phyloP scores from a whole-genome alignment of 495 filamentous ascomycete genomes.

The Delitschia confertaspora region DNA sequence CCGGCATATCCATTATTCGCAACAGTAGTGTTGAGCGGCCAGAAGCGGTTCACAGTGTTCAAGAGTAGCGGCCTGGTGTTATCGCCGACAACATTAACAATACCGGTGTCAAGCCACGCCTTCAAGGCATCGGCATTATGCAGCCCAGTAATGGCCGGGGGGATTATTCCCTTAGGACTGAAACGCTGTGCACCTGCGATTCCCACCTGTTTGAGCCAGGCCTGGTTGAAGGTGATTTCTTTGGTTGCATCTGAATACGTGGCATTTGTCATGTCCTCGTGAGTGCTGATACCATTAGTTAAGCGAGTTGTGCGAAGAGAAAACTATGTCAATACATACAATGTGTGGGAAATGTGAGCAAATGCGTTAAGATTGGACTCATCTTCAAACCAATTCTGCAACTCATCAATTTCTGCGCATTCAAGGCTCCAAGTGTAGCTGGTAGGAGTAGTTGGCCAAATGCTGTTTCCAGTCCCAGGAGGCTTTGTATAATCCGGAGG shows the following conservation, averaged over 20 bases:
- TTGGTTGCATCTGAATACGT: constrained; percentile 49
- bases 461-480: constrained; percentile 46
- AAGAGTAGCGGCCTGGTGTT: constrained; percentile 47
- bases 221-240: constrained; percentile 53
- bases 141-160: constrained; percentile 55
- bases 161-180: constrained; percentile 48
- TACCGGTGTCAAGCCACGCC: constrained; percentile 50
- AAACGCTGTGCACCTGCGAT: constrained; percentile 38
- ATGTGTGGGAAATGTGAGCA: constrained; percentile 53
- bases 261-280: constrained; percentile 51
- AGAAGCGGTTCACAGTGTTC: constrained; percentile 32
- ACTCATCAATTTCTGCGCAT: constrained; percentile 43
- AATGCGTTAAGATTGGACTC: constrained; percentile 44
- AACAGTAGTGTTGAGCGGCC: constrained; percentile 47
- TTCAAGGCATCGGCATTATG: constrained; percentile 56
- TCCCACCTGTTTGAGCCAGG: constrained; percentile 47
- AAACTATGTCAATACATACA: constrained; percentile 25
- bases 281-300: constrained; percentile 36
- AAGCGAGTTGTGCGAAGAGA: background rate
- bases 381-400: constrained; percentile 45
- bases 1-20: constrained; percentile 48
- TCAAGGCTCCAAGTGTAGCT: constrained; percentile 41
- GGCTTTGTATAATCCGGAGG: constrained; percentile 49
- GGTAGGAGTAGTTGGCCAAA: constrained; percentile 44
- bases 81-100: constrained; percentile 53